Base-by-base conservation (phyloP, 2,329 filamentous ascomycete genomes). In the Aspergillus sp. region DNA sequence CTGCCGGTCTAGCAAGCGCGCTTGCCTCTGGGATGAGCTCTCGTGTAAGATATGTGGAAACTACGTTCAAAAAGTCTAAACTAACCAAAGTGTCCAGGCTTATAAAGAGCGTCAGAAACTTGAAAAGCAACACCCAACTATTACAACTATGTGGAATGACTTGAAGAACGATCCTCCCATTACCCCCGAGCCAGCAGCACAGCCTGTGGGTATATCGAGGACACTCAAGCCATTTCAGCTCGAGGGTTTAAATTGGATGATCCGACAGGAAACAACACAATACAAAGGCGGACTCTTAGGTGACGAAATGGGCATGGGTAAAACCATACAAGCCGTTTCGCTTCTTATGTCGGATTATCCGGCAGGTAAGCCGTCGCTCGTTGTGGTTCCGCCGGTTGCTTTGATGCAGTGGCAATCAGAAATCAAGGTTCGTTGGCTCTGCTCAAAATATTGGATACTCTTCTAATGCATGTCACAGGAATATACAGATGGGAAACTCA, bases 241-340 rank as follows among this genome's bases (percentile, higher is more conserved):
- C 5, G 89, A 97, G 75, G 95, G 95, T 4, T 80, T 99, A 40
- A 88, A 91, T 51, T 99, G 95, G 95, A 96, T 99, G 91, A 86
- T 84, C 60, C 87, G 84, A 55, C 96, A 98, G 82, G 95, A 99
- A 72, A 80, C 90, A 75, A 89, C 86, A 0, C 78, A 89, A 40
- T 98, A 93, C 83, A 90, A 87, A 69, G 95, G 95, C 17, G 95
- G 95, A 13, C 81, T 99, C 2, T 83, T 99, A 2, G 95, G 95
- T 58, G 95, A 99, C 66, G 95, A 99, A 76, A 99, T 99, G 95
- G 95, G 95, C 6, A 90, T 99, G 77, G 95, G 95, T 50, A 99
- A 99, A 79, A 99, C 95, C 0, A 98, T 99, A 51, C 95, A 99
- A 75, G 93, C 95, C 2, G 95, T 99, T 17, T 97, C 93, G 3